These are phyloP conservation scores for Asterionellopsis glacialis DNA, from an alignment of 108 stramenopile genomes.

Conservation along the genomic window DNA sequence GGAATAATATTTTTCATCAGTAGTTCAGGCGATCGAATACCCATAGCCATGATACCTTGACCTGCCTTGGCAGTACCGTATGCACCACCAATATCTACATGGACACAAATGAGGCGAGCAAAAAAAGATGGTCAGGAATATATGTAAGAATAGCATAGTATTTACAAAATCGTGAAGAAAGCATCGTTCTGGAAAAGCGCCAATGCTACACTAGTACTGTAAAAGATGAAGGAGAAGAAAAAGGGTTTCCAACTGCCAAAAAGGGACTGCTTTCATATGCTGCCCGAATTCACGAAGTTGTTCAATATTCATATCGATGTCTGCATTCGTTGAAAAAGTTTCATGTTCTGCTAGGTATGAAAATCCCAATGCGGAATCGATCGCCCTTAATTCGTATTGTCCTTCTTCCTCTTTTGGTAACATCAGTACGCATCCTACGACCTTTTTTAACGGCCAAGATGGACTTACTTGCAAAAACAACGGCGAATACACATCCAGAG, in stretches of 20 bases:
- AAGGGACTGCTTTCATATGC: not conserved
- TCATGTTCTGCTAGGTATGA: too few species aligned
- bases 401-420: not conserved
- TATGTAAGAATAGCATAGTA: too few species aligned
- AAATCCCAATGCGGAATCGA: not conserved
- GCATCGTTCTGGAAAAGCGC: too few species aligned
- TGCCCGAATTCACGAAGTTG: not conserved
- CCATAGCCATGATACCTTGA: conserved; percentile 73
- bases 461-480: conserved; percentile 79
- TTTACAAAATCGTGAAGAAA: too few species aligned
- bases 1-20: conserved; percentile 79
- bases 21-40: conserved; percentile 58
- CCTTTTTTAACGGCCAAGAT: not conserved
- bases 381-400: not conserved
- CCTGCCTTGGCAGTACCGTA: conserved; percentile 95
- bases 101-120: too few species aligned
- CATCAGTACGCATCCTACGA: not conserved
- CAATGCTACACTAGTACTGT: too few species aligned
- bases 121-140: too few species aligned
- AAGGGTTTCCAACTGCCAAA: not conserved
- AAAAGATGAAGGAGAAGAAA: not conserved
- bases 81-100: conserved; percentile 91
- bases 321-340: too few species aligned
- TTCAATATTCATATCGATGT: too few species aligned
- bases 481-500: conserved; percentile 65